Conservation (phyloP, 2,329 filamentous ascomycete genomes). For the Xenosphaeropsis pyriputrescens region DNA sequence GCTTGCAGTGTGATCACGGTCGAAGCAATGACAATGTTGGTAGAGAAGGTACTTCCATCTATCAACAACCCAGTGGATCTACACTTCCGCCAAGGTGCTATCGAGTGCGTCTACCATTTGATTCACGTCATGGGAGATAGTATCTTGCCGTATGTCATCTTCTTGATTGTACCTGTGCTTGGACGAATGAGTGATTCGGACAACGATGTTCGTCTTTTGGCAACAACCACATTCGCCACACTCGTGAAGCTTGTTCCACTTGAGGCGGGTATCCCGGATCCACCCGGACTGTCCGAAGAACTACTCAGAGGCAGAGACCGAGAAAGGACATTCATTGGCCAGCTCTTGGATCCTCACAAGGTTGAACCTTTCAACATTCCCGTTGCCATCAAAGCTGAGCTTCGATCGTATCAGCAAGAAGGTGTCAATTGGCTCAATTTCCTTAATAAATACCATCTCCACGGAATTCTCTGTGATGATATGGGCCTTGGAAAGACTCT, state of each 20-base stretch:
- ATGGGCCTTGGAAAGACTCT: slow-evolving; percentile 98
- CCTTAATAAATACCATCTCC: slow-evolving; percentile 93
- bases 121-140: slow-evolving; percentile 97
- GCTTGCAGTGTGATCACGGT: slow-evolving; percentile 94
- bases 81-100: slow-evolving; percentile 79
- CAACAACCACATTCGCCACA: slow-evolving; percentile 93
- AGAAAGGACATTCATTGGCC: slow-evolving; percentile 90
- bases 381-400: slow-evolving; percentile 90
- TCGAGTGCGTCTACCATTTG: slow-evolving; percentile 90
- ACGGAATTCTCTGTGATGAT: slow-evolving; percentile 96
- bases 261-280: slow-evolving; percentile 93
- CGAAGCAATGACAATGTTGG: slow-evolving; percentile 88
- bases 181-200: slow-evolving; percentile 98
- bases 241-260: slow-evolving; percentile 93
- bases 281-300: slow-evolving; percentile 79
- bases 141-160: slow-evolving; percentile 95
- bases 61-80: slow-evolving; percentile 86
- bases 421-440: slow-evolving; percentile 98
- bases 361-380: slow-evolving; percentile 89
- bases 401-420: slow-evolving; percentile 95
- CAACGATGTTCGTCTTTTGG: slow-evolving; percentile 84
- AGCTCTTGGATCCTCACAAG: slow-evolving; percentile 93
- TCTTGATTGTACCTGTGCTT: slow-evolving; percentile 92
- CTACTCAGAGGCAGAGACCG: slow-evolving; percentile 81
- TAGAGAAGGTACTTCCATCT: slow-evolving; percentile 81